Base-by-base conservation (phyloP, 1,284 basidiomycete genomes). In the Ceratobasidium sp. region DNA sequence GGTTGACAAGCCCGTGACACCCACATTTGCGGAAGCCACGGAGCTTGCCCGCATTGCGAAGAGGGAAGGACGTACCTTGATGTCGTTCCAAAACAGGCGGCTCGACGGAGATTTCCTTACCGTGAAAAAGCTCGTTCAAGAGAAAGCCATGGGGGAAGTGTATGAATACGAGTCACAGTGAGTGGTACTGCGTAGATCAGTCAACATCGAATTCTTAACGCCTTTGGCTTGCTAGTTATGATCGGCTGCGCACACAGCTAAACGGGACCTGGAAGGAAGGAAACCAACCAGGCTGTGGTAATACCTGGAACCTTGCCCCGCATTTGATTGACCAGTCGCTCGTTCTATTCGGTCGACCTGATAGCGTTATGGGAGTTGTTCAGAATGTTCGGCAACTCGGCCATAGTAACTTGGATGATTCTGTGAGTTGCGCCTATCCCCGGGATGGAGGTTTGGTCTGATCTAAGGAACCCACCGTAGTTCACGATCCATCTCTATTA, bases 231-330 rank as follows among this genome's bases (percentile, higher is more conserved):
- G 26, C 6, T 58, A 70, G 65, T 23, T 70, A 70, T 36, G 65
- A 70, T 32, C 52, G 65, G 36, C 41, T 70, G 1, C 65, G 65
- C 3, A 18, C 48, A 4, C 65, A 70, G n/a, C 41, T 70, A n/a
- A 70, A 70, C 41, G 65, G 65, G 1, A 70, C 65, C 28, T 70
- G 65, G 65, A 70, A 70, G 53, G 65, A 70, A 48, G 65, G 65
- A 2, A 58, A 23, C 21, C 65, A 70, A 36, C 65, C 65, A 2
- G 65, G 65, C 41, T 46, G 41, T 30, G 65, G 65, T 12, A 70
- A 70, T 26, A 70, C 65, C 2, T 70, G 65, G 65, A 70, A 70
- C 43, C 28, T 70, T 8, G 65, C 65, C 2, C 65, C 65, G 8
- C 65, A 70, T 36, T 30, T 70, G 52, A 70, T 70, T 30, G 65